Base-by-base conservation (phyloP, 805 yeast species). In the Kodamaea kakaduensis region DNA sequence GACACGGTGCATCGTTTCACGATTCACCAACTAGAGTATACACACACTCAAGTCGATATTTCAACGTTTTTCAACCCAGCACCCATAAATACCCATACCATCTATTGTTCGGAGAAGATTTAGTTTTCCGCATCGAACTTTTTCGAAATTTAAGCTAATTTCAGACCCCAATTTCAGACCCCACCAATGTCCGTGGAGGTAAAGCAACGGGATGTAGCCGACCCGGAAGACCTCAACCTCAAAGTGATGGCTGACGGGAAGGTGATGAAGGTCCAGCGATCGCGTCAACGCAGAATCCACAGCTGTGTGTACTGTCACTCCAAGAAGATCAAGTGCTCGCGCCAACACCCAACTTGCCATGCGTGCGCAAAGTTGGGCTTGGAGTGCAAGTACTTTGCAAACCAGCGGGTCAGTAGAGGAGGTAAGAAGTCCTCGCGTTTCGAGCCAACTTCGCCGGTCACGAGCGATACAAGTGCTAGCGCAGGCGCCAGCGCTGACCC, bases 261-360 rank as follows among this genome's bases (percentile, higher is more conserved):
- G 43, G 71, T 77, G 5, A 72, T 73, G 62, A 78, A 78, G 51
- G 72, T 76, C 12, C 84, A 78, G 46, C 75, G 73, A 40, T 61
- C 78, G 3, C 69, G 84, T 42, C 84, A 78, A 51, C 52, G 84
- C 36, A 70, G 70, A 46, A 76, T 78, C 28, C 59, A 72, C 28
- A 67, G 75, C 35, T 77, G 84, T 51, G 68, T 73, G 10, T 61
- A 79, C 30, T 77, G 84, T 47, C 80, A 77, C 47, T 67, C 73
- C 26, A 77, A 75, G 53, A 79, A 78, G 56, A 70, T 78, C 40
- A 77, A 75, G 44, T 80, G 85, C 52, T 73, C 77, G n/a, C 67
- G 79, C 40, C 68, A 64, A 25, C 69, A 66, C 26, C 85, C 84
- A 1, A 58, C 70, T 10, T 81, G 85, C 48, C 58, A 64, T 17